phyloP scores from a whole-genome alignment of 2,329 filamentous ascomycete genomes.

The Cladosporium sp. region DNA sequence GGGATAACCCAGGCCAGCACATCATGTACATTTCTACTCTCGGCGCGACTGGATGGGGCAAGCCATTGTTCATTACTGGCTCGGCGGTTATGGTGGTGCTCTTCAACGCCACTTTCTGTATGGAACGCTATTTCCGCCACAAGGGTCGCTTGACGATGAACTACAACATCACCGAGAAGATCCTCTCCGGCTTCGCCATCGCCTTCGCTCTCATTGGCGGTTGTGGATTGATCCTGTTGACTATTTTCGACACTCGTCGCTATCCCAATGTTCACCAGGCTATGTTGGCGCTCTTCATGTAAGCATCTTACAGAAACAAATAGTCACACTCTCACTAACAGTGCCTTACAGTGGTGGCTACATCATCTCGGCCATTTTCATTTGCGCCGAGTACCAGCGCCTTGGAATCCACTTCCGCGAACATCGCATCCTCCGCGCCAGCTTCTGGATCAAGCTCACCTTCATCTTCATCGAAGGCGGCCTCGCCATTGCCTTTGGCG shows the following conservation, averaged over 20 bases:
- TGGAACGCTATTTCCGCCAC: conserved; percentile 84
- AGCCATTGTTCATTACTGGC: conserved; percentile 75
- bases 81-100: conserved; percentile 68
- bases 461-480: conserved; percentile 79
- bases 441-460: conserved; percentile 80
- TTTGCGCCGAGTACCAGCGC: conserved; percentile 85
- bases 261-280: conserved; percentile 66
- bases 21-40: conserved; percentile 58
- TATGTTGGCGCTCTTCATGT: conserved; percentile 78
- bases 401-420: conserved; percentile 76
- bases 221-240: conserved; percentile 73
- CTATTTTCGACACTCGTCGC: conserved; percentile 76
- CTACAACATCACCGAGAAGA: conserved; percentile 58
- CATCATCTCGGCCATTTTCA: conserved; percentile 77
- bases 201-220: conserved; percentile 70
- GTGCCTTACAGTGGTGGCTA: conserved; percentile 57
- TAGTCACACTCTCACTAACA: too few species aligned
- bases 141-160: conserved; percentile 74
- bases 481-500: conserved; percentile 70
- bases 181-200: conserved; percentile 59
- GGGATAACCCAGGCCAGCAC: conserved; percentile 54
- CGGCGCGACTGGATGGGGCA: conserved; percentile 55
- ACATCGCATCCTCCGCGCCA: conserved; percentile 66
- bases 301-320: too few species aligned
- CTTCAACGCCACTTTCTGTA: conserved; percentile 74